phyloP scores from a whole-genome alignment of 495 filamentous ascomycete genomes.

The Xylaria acuta region DNA sequence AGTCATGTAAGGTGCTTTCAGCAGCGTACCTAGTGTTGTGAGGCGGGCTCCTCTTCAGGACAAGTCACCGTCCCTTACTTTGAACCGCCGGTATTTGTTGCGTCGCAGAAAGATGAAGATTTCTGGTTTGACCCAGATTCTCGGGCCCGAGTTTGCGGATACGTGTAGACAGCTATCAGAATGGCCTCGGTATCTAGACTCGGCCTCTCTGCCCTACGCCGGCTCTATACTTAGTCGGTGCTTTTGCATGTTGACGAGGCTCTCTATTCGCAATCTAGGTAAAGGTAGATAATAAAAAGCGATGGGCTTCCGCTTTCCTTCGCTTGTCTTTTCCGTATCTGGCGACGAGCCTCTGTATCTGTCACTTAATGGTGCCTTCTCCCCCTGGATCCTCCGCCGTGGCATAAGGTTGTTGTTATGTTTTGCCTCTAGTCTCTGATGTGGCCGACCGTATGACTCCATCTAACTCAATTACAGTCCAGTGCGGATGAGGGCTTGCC shows the following conservation, averaged over 20 bases:
- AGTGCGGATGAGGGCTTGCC: background rate
- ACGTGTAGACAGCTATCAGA: slow-evolving; percentile 2
- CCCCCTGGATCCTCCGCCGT: slow-evolving; percentile 22
- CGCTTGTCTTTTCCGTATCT: slow-evolving; percentile 42
- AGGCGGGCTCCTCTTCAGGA: background rate
- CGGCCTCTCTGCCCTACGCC: background rate
- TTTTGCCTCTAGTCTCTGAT: slow-evolving; percentile 24
- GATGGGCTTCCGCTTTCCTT: slow-evolving; percentile 36
- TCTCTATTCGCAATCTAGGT: slow-evolving; percentile 32
- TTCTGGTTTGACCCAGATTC: slow-evolving; percentile 17
- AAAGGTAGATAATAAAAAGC: slow-evolving; percentile 23
- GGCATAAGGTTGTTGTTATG: slow-evolving; percentile 5
- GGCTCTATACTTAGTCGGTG: background rate
- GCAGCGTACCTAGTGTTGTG: background rate
- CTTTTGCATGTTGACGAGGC: slow-evolving; percentile 33
- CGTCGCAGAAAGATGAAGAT: slow-evolving; percentile 14
- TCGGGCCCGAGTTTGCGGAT: slow-evolving; percentile 18
- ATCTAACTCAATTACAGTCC: background rate
- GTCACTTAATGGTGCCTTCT: slow-evolving; percentile 30
- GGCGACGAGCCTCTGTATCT: slow-evolving; percentile 33
- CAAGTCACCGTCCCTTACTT: background rate
- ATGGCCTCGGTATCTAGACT: slow-evolving; percentile 4
- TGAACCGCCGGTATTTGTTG: slow-evolving; percentile 13
- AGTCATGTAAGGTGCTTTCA: slow-evolving; percentile 18
- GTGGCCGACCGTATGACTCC: slow-evolving; percentile 20